Percentiles rank a stretch among this genome's conserved stretches.
Conservation (phyloP, 2,329 filamentous ascomycete species). For the Metarhizium humberi region DNA sequence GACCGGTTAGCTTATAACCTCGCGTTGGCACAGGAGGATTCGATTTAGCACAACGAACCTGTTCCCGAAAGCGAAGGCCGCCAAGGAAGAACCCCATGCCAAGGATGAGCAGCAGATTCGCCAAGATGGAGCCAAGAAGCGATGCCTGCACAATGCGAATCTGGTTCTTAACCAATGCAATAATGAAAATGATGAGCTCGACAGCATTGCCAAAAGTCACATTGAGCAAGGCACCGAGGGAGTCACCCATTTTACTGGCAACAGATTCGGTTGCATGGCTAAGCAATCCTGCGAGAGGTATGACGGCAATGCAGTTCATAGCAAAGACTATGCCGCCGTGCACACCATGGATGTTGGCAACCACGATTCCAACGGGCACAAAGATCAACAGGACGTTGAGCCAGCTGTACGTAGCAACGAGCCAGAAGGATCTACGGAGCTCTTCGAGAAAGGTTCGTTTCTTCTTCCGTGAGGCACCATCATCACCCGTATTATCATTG, state of each 20-base stretch:
- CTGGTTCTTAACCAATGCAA: slow-evolving; percentile 41
- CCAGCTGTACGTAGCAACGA: slow-evolving; percentile 63
- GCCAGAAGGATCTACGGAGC: slow-evolving; percentile 39
- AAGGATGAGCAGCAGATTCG: slow-evolving; percentile 79
- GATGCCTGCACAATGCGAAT: slow-evolving; percentile 90
- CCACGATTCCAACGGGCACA: slow-evolving; percentile 66
- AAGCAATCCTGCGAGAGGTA: slow-evolving; percentile 63
- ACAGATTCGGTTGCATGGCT: slow-evolving; percentile 69
- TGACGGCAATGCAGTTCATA: slow-evolving; percentile 66
- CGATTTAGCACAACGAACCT: slow-evolving; percentile 35
- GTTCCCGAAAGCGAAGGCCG: slow-evolving; percentile 78
- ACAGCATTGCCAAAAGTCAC: slow-evolving; percentile 74
- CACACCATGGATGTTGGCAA: slow-evolving; percentile 42
- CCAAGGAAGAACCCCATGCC: slow-evolving; percentile 88
- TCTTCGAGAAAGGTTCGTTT: slow-evolving; percentile 38
- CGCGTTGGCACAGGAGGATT: no score
- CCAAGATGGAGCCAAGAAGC: slow-evolving; percentile 78
- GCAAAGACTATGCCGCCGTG: slow-evolving; percentile 58
- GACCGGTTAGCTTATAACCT: neutral
- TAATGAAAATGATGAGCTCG: slow-evolving; percentile 63
- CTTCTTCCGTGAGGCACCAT: slow-evolving; percentile 11
- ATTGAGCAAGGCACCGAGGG: slow-evolving; percentile 63
- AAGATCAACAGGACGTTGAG: slow-evolving; percentile 70
- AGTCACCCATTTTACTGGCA: slow-evolving; percentile 62
- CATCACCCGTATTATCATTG: slow-evolving; percentile 13